Conservation (phyloP, 139 green algal species). For the Chlorella ohadii region DNA sequence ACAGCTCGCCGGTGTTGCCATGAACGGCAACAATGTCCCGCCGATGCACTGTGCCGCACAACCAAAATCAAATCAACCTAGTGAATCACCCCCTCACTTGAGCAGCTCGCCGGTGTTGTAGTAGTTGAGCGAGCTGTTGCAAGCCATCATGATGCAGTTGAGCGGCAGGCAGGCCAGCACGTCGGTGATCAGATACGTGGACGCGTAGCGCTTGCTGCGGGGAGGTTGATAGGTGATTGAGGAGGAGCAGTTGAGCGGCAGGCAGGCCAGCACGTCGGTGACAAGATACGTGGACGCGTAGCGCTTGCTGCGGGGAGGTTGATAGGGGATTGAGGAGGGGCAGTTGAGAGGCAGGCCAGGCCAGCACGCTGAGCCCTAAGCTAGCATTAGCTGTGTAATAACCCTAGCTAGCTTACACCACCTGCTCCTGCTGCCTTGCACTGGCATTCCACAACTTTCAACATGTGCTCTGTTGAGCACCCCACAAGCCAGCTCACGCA, state of each 20-base stretch:
- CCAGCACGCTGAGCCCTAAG: too few relatives aligned
- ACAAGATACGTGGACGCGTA: constrained; percentile 22
- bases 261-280: constrained; percentile 22
- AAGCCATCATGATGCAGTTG: neutral
- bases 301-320: constrained; percentile 9
- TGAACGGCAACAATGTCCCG: too few relatives aligned
- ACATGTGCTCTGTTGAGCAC: too few relatives aligned
- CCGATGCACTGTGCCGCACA: too few relatives aligned
- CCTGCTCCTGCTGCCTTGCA: too few relatives aligned
- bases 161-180: constrained; percentile 12
- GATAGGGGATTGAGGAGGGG: neutral
- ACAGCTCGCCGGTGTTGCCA: too few relatives aligned
- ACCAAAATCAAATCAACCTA: too few relatives aligned
- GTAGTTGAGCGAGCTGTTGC: neutral
- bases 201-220: constrained; percentile 26
- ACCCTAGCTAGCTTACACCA: too few relatives aligned
- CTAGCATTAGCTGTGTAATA: too few relatives aligned
- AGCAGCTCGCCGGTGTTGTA: neutral
- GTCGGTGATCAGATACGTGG: constrained; percentile 23
- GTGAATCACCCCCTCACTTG: too few relatives aligned
- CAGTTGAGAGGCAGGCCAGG: constrained; percentile 21
- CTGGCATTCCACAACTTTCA: too few relatives aligned
- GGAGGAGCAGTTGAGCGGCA: constrained; percentile 3
- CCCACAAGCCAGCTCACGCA: too few relatives aligned
- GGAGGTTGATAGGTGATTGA: neutral